These are phyloP conservation scores for Gilbertella persicaria DNA, from an alignment of 371 early-diverging fungal genomes.

Conservation along the genomic window DNA sequence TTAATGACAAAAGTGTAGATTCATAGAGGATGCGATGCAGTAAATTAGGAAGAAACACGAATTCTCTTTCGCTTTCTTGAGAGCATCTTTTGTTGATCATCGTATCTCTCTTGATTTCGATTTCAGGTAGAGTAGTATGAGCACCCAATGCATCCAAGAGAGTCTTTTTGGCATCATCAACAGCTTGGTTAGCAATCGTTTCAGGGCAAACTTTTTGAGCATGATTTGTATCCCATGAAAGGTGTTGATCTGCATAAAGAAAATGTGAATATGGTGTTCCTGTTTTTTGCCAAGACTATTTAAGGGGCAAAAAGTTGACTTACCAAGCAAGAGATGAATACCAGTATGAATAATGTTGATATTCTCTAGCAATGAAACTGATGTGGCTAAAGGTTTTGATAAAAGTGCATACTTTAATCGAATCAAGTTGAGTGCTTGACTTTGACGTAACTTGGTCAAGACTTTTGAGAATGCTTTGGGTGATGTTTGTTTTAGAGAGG, in stretches of 20 bases:
- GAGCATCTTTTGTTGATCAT: conserved; percentile 2
- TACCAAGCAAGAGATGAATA: conserved; percentile 61
- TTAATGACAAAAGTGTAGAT: conserved; percentile 60
- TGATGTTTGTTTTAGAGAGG: conserved; percentile 36
- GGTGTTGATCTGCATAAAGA: conserved; percentile 52
- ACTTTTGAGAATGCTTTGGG: conserved; percentile 48
- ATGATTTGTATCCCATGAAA: conserved; percentile 59
- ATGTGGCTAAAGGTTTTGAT: conserved; percentile 17
- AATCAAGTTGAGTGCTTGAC: conserved; percentile 40
- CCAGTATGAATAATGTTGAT: conserved; percentile 60
- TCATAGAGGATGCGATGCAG: conserved; percentile 72
- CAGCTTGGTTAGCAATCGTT: conserved; percentile 63
- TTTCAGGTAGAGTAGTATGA: conserved; percentile 16
- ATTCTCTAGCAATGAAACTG: conserved; percentile 33
- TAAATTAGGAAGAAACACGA: conserved; percentile 63
- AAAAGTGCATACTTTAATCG: conserved; percentile 45
- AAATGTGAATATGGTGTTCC: conserved; percentile 6
- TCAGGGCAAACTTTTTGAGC: conserved; percentile 64
- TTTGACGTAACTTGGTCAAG: conserved; percentile 33
- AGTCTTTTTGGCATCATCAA: conserved; percentile 58
- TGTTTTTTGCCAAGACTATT: conserved; percentile 15
- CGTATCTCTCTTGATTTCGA: conserved; percentile 19
- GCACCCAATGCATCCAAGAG: conserved; percentile 43
- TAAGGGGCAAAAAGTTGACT: conserved; percentile 9
- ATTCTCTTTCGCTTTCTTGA: conserved; percentile 27